These are phyloP conservation scores for Ophiostoma australiae DNA, from an alignment of 2,329 filamentous ascomycete genomes.

Conservation along the genomic window DNA sequence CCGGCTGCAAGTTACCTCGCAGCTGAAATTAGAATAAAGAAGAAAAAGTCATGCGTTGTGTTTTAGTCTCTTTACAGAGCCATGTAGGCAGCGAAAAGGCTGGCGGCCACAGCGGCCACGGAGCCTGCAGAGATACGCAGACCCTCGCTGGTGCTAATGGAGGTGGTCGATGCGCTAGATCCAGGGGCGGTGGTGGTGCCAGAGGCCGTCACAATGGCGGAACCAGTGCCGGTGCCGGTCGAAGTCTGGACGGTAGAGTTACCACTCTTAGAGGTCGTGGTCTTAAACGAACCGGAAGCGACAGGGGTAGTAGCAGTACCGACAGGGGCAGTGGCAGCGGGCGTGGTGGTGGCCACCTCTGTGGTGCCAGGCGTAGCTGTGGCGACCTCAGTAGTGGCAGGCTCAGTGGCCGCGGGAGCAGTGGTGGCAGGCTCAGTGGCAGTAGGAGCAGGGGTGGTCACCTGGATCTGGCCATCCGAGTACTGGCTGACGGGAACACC, in stretches of 20 bases:
- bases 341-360: constrained; percentile 6
- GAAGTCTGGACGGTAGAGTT: not conserved
- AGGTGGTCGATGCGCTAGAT: constrained; percentile 23
- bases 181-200: not conserved
- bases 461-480: constrained; percentile 47
- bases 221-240: not conserved
- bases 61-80: constrained; percentile 34
- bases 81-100: constrained; percentile 35
- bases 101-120: constrained; percentile 35
- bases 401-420: not conserved
- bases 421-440: constrained; percentile 7
- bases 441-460: constrained; percentile 32
- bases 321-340: not conserved
- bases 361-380: constrained; percentile 6
- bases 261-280: not conserved
- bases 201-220: not conserved
- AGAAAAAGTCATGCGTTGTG: not conserved
- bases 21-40: constrained; percentile 9
- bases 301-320: not conserved
- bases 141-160: constrained; percentile 32
- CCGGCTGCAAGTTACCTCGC: not conserved
- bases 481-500: constrained; percentile 40
- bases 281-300: constrained; percentile 8
- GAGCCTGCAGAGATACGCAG: constrained; percentile 34
- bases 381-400: not conserved